A percentile compares a stretch with the other conserved stretches of the same genome.
Conservation (phyloP, 1,284 basidiomycete species). For the Sanghuangporus sanghuang region DNA sequence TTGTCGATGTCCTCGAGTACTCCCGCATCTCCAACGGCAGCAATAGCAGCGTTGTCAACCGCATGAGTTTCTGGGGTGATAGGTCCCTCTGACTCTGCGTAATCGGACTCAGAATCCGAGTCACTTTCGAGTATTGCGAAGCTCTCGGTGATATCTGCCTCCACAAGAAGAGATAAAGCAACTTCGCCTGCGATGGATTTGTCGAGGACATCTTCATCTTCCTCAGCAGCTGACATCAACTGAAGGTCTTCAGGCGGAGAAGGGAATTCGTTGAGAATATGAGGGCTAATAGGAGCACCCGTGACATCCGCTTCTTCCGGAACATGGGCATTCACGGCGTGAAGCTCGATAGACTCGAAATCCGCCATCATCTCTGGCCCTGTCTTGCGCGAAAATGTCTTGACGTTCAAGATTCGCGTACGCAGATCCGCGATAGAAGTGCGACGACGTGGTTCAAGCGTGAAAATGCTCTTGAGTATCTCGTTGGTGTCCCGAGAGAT, state of each 20-base stretch:
- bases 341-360: neutral
- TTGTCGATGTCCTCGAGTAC: neutral
- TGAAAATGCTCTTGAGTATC: conserved; percentile 65
- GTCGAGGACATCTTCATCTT: neutral
- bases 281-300: neutral
- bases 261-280: neutral
- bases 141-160: neutral
- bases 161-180: neutral
- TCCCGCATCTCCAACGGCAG: neutral
- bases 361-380: neutral
- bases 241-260: neutral
- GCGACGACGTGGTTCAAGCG: conserved; percentile 66
- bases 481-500: conserved; percentile 68
- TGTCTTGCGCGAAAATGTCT: neutral
- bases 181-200: neutral
- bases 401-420: conserved; percentile 42
- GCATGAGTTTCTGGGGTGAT: conserved; percentile 12
- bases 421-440: conserved; percentile 70
- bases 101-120: neutral
- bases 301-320: neutral
- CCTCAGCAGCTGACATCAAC: neutral
- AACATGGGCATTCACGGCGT: neutral
- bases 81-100: conserved; percentile 7
- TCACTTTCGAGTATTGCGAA: neutral
- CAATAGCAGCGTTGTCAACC: neutral